Evolutionary conservation across 495 filamentous ascomycete genomes (phyloP).

Genomic region (Podospora comata): DNA sequence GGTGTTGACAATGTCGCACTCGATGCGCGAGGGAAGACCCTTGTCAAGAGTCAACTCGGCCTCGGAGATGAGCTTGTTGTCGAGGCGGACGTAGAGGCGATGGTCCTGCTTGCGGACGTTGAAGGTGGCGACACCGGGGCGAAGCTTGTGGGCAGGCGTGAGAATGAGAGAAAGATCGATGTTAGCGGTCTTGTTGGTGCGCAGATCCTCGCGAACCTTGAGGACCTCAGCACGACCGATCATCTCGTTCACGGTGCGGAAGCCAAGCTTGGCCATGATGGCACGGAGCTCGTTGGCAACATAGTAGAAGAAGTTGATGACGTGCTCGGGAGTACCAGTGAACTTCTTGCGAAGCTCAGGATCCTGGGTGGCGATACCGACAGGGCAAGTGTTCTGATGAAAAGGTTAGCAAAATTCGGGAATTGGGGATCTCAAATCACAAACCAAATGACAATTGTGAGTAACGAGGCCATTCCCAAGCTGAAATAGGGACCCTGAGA

Average conservation of each 20-base stretch:
- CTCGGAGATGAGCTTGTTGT: constrained; percentile 98
- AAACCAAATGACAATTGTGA: too few species aligned
- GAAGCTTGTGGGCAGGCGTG: constrained; percentile 92
- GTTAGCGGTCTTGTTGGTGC: constrained; percentile 84
- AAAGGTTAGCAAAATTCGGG: too few species aligned
- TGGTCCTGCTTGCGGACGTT: constrained; percentile 99
- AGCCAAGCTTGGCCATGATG: constrained; percentile 96
- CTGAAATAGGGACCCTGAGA: too few species aligned
- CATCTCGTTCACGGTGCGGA: constrained; percentile 98
- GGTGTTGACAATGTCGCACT: constrained; percentile 98
- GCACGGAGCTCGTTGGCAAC: constrained; percentile 95
- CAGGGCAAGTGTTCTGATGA: constrained; percentile 79
- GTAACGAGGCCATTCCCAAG: too few species aligned
- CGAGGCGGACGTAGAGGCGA: constrained; percentile 84
- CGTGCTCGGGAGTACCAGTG: constrained; percentile 88
- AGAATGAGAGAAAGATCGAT: constrained; percentile 94
- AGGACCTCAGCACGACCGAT: constrained; percentile 89
- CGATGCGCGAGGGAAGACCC: constrained; percentile 89
- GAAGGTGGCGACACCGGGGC: constrained; percentile 95
- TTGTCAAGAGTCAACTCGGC: constrained; percentile 96
- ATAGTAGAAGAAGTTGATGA: constrained; percentile 99
- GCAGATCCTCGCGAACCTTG: constrained; percentile 82
- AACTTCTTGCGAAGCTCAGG: constrained; percentile 95
- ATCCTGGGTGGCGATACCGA: constrained; percentile 96
- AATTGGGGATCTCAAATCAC: too few species aligned